Evolutionary conservation across 164 flowering plant genomes (phyloP).

Genomic region (Nelumbo lutea): DNA sequence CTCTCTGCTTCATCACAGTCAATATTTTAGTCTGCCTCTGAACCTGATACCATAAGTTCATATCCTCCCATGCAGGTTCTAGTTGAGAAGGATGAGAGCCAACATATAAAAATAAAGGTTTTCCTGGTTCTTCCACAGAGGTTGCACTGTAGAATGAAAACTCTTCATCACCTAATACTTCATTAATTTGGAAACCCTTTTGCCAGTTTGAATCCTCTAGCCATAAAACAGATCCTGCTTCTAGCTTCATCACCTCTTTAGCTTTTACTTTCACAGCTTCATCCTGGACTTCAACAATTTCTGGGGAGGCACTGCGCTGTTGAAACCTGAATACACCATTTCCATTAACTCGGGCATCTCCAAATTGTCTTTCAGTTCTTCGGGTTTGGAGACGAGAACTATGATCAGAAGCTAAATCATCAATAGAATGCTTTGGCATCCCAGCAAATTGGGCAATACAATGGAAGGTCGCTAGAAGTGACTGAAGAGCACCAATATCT

Average conservation of each 20-base stretch:
- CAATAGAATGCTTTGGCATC: constrained; percentile 61
- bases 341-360: constrained; percentile 42
- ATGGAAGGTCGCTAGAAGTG: constrained; percentile 73
- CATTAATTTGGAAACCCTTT: constrained; percentile 65
- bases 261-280: constrained; percentile 35
- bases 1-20: constrained; percentile 71
- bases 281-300: constrained; percentile 74
- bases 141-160: constrained; percentile 49
- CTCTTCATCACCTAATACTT: constrained; percentile 41
- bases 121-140: constrained; percentile 57
- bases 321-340: constrained; percentile 48
- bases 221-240: constrained; percentile 69
- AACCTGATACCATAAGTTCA: constrained; percentile 91
- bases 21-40: constrained; percentile 88
- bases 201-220: constrained; percentile 66
- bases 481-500: constrained; percentile 74
- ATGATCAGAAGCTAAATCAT: constrained; percentile 74
- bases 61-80: constrained; percentile 89
- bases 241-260: constrained; percentile 47
- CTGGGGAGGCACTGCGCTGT: constrained; percentile 51
- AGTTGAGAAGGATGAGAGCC: constrained; percentile 84
- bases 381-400: constrained; percentile 62
- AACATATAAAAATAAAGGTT: constrained; percentile 51
- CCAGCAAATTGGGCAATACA: constrained; percentile 62
- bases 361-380: constrained; percentile 58